These are phyloP conservation scores for Bothriochloa decipiens DNA, from an alignment of 176 grass and related monocot species.

Conservation along the genomic window DNA sequence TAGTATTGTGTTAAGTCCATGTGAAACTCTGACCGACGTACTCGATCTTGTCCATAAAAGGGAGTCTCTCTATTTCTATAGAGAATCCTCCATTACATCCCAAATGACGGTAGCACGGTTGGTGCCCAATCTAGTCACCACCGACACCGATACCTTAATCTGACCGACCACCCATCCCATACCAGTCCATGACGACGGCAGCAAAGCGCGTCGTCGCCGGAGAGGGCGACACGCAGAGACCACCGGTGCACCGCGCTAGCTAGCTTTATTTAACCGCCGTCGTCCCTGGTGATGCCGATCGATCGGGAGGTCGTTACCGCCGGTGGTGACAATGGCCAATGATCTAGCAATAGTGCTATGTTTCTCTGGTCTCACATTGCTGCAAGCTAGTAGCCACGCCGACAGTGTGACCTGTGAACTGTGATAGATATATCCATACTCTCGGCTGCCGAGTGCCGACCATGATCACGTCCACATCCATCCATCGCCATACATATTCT, in stretches of 20 bases:
- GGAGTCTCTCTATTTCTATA: not conserved
- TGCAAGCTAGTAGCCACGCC: not conserved
- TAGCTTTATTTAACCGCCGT: not conserved
- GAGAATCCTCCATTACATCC: not conserved
- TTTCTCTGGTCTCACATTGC: constrained; percentile 12
- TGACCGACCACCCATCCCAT: not conserved
- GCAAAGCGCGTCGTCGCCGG: not conserved
- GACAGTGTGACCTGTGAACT: not conserved
- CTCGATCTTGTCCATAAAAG: not conserved
- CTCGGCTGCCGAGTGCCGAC: constrained; percentile 44
- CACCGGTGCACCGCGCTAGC: not conserved
- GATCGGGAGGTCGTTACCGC: not conserved
- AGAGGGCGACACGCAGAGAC: constrained; percentile 22
- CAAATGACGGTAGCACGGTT: not conserved
- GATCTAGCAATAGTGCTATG: not conserved
- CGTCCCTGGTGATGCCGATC: not conserved
- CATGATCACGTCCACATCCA: constrained; percentile 6
- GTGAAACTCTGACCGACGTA: not conserved
- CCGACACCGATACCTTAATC: not conserved
- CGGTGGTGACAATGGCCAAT: not conserved
- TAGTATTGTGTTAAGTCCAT: not conserved
- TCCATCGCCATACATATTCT: not conserved
- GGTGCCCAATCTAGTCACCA: constrained; percentile 13
- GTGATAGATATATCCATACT: not conserved
- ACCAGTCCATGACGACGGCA: not conserved